phyloP scores from a whole-genome alignment of 495 filamentous ascomycete genomes.

The Xylaria sp. region DNA sequence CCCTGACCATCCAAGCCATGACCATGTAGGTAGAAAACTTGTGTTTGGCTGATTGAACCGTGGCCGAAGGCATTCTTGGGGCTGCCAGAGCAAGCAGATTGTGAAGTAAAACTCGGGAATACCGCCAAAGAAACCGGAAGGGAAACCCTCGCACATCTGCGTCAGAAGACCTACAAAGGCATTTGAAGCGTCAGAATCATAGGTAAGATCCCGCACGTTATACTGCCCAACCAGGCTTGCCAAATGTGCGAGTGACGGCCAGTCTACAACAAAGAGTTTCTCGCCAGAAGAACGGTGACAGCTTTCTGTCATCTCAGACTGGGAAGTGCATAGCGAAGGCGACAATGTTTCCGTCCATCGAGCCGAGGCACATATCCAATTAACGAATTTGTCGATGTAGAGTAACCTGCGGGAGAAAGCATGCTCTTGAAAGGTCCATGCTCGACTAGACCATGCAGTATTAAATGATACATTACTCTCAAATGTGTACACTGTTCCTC shows the following conservation, averaged over 20 bases:
- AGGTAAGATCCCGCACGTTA: conserved; percentile 24
- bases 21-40: conserved; percentile 31
- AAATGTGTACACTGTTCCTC: not conserved
- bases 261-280: conserved; percentile 18
- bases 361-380: conserved; percentile 35
- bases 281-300: not conserved
- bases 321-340: conserved; percentile 25
- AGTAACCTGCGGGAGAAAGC: conserved; percentile 44
- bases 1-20: conserved; percentile 31
- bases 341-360: not conserved
- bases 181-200: conserved; percentile 22
- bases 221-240: conserved; percentile 26
- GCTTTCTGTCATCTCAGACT: conserved; percentile 18
- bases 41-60: conserved; percentile 2
- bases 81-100: conserved; percentile 17
- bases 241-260: conserved; percentile 17
- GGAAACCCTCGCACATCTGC: conserved; percentile 19
- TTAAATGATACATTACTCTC: not conserved
- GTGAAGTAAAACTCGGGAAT: conserved; percentile 27
- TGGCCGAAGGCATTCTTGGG: not conserved
- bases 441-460: conserved; percentile 44
- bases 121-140: conserved; percentile 30
- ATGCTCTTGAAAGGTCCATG: conserved; percentile 53
- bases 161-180: conserved; percentile 30
- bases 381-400: conserved; percentile 39